Evolutionary conservation across 2,329 filamentous ascomycete species (phyloP), one percentile per base, ranked within the genome.

Genomic region (Diaporthe nobilis): DNA sequence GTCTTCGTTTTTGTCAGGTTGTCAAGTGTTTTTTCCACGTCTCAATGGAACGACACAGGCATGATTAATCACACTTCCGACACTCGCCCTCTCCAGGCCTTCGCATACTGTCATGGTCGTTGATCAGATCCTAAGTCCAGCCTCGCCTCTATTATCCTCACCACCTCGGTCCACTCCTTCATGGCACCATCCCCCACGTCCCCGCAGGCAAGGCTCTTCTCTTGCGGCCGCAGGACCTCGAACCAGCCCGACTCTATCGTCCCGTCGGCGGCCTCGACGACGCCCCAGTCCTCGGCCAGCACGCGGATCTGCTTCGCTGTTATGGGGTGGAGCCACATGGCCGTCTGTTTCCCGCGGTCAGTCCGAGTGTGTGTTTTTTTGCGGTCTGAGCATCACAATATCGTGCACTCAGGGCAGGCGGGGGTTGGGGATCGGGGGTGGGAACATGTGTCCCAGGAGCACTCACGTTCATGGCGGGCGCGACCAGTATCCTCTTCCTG

Each of bases 281-380:
- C 85, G 8, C 92, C 93, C 95, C 95, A 98, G 75, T 95, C 94
- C 65, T 93, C 89, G 77, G 92, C 89, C 63, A 98, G 85, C 0
- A 94, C 86, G 55, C 85, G 85, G 51, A 98, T 84, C 78, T 98
- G 95, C 77, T 90, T 91, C 68, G 85, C 88, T 1, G 96, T 98
- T 61, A 98, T 86, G 2, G 95, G 96, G 82, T 98, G 95, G 73
- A 88, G 87, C 93, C 94, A 98, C 96, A 98, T 98, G 5, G 93
- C 92, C 34, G 44, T 67, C 75, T 76, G 25, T 37, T 39, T 25
- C 25, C 5, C 4, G 10, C 13, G 15, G 31, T 75, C n/a, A 72
- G 58, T 37, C 34, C 20, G 47, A 44, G 51, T 28, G 9, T 34
- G 47, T 37, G 37, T 73, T 20, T 31, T 17, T 10, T 65, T 15